Conservation (phyloP, 306 rosid species). For the Lupinus albus region DNA sequence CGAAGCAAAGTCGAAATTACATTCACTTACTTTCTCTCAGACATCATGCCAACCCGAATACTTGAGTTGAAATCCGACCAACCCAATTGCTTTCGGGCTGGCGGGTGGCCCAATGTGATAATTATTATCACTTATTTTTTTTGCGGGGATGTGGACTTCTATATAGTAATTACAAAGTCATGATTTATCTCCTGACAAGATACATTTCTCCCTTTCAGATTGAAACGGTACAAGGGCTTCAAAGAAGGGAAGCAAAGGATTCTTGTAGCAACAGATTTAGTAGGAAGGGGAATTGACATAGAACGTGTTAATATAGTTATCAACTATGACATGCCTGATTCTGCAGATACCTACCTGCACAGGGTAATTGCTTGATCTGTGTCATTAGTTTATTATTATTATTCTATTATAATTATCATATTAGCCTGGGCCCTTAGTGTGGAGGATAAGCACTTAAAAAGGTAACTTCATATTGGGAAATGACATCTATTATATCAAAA, state of each 20-base stretch:
- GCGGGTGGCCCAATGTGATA: not conserved
- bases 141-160: constrained; percentile 6
- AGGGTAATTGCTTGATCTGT: constrained; percentile 51
- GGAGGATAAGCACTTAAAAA: too few species aligned
- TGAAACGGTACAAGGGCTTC: constrained; percentile 78
- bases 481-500: too few species aligned
- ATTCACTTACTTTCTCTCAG: too few species aligned
- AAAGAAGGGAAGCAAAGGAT: constrained; percentile 81
- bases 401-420: too few species aligned
- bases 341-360: constrained; percentile 73
- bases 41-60: too few species aligned
- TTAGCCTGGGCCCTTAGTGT: too few species aligned
- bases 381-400: not conserved
- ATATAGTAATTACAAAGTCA: not conserved
- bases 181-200: not conserved
- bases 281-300: constrained; percentile 82
- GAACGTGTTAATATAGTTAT: constrained; percentile 84
- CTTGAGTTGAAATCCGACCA: not conserved
- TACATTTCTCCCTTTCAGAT: constrained; percentile 45
- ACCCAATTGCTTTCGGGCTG: not conserved
- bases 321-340: constrained; percentile 83
- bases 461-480: too few species aligned
- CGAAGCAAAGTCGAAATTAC: too few species aligned
- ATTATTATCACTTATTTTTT: too few species aligned
- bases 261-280: constrained; percentile 83